Evolutionary conservation across 768 basidiomycete species (phyloP), one percentile per base, ranked within the genome.

Genomic region (Collybia mongolica): DNA sequence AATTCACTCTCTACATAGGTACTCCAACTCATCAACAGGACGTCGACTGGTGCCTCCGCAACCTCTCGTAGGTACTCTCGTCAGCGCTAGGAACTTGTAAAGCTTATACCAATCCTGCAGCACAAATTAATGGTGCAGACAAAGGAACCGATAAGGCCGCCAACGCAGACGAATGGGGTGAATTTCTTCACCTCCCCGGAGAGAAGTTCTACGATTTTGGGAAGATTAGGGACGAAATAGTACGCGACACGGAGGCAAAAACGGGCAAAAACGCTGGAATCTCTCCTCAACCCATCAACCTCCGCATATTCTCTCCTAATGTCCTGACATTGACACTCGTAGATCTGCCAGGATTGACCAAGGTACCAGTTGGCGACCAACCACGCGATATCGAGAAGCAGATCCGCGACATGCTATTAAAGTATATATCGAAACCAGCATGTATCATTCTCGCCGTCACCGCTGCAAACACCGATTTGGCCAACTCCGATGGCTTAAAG

Each of bases 201-300:
- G 90, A 98, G 74, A 99, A 98, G 72, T 95, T 98, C 72, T 92
- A 87, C 67, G 96, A 99, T 74, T 99, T 99, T 73, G 79, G 84
- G 70, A 95, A 97, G 78, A 97, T 98, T 65, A 79, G 96, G 51
- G 91, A 88, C 36, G 97, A 99, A 71, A 99, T 99, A 57, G 81
- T 98, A 24, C 84, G 86, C 55, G 97, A 99, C 68, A 99, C 97
- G 1, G 97, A 98, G 65, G 90, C 91, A 51, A 98, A 98, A 81
- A 99, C 97, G 0, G 97, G 97, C 51, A 90, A 90, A 69, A 99
- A 99, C 65, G 95, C 96, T 37, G 96, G 97, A 51, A 98, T 98
- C 62, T 98, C 97, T 1, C 93, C 97, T 12, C 82, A 86, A 51
- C 94, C 97, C 48, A 99, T 98, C 81, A 98, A 98, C 72, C 75